Conservation (phyloP, 352 stramenopile genomes). For the Pythium sp. region DNA sequence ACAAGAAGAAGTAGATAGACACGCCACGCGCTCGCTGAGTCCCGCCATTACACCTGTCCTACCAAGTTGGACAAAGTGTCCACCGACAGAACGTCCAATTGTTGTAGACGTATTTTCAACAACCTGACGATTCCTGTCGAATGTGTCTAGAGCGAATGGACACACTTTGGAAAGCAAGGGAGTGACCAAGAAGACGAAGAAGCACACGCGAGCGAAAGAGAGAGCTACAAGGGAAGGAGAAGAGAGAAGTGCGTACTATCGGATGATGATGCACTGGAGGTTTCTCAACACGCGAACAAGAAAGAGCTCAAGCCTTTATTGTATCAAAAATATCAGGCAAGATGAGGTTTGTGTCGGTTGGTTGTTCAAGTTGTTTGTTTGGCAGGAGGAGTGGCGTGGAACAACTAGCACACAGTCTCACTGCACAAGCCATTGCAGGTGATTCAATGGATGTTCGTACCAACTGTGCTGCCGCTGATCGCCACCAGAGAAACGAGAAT, state of each 20-base stretch:
- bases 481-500: no score
- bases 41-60: background rate
- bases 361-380: background rate
- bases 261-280: background rate
- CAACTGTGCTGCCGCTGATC: no score
- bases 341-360: slow-evolving; percentile 3
- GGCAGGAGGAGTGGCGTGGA: background rate
- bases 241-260: background rate
- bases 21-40: background rate
- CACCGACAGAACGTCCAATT: background rate
- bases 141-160: background rate
- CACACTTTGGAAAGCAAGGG: background rate
- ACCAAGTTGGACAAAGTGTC: background rate
- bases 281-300: background rate
- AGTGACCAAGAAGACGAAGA: background rate
- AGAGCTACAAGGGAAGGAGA: background rate
- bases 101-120: slow-evolving; percentile 1
- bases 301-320: slow-evolving; percentile 3
- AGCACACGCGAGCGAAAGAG: background rate
- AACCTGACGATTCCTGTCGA: background rate
- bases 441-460: no score
- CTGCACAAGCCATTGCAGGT: no score
- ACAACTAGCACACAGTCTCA: background rate
- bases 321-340: slow-evolving; percentile 1
- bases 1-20: slow-evolving; percentile 52